A percentile compares a stretch with the other conserved stretches of the same genome.
phyloP scores from a whole-genome alignment of 1,284 basidiomycete genomes.

The Tilletia caries region DNA sequence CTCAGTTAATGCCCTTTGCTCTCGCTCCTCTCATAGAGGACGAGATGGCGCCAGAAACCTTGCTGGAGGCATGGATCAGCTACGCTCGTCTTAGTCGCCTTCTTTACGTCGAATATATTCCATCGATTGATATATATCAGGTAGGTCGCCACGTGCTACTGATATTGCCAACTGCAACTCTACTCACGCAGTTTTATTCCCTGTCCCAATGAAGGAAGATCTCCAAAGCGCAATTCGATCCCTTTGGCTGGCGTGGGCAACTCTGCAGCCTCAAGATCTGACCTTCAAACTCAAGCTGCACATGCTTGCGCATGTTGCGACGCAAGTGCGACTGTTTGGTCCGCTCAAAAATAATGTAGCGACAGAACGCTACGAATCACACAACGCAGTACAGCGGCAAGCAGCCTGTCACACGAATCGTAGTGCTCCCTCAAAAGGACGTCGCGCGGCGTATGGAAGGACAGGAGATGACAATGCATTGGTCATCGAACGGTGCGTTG shows the following conservation, averaged over 20 bases:
- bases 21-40: not conserved
- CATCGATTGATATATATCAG: not conserved
- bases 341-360: not conserved
- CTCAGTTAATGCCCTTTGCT: not conserved
- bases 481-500: not conserved
- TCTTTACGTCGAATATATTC: not conserved
- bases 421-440: not conserved
- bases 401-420: not conserved
- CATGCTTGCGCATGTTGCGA: not conserved
- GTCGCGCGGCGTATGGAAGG: not conserved
- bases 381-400: not conserved
- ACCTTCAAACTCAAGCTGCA: not conserved
- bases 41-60: not conserved
- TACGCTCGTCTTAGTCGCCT: not conserved
- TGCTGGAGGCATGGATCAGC: not conserved
- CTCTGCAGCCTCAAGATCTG: not conserved
- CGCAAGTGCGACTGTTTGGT: not conserved
- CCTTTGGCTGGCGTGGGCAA: not conserved
- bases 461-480: not conserved
- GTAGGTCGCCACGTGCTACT: not conserved
- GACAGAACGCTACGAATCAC: not conserved
- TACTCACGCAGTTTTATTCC: not conserved
- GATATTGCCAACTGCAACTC: not conserved
- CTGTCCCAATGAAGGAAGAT: too few species aligned
- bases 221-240: not conserved